Conservation (phyloP, 2,329 filamentous ascomycete genomes). For the Neofusicoccum sp. region DNA sequence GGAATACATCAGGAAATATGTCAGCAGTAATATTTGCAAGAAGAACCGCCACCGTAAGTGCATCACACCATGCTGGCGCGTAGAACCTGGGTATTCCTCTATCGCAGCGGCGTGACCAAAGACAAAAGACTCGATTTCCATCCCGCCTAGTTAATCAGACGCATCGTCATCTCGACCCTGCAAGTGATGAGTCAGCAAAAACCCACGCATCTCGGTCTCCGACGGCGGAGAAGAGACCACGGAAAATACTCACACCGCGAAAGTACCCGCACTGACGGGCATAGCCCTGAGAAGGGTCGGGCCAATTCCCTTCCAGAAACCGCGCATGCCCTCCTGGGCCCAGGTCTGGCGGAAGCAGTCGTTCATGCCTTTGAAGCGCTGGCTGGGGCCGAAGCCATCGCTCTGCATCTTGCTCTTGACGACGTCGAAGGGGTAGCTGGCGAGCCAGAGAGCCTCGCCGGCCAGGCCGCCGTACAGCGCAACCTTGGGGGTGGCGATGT, state of each 20-base stretch:
- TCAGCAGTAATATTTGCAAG: background rate
- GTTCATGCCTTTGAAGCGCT: conserved; percentile 77
- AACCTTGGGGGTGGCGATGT: conserved; percentile 80
- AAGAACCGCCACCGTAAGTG: background rate
- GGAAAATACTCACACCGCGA: conserved; percentile 63
- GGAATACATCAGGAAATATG: too few species aligned
- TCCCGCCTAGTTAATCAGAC: conserved; percentile 34
- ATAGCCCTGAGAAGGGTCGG: conserved; percentile 91
- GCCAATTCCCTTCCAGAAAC: conserved; percentile 93
- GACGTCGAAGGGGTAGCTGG: conserved; percentile 93
- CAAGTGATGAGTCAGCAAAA: conserved; percentile 10
- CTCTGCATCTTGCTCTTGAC: conserved; percentile 99
- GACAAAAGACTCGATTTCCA: background rate
- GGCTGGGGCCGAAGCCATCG: conserved; percentile 75
- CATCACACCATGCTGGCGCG: background rate
- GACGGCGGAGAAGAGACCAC: background rate
- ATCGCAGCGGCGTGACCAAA: background rate
- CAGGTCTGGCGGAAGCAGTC: conserved; percentile 87
- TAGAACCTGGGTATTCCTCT: conserved; percentile 9
- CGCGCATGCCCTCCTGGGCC: conserved; percentile 69
- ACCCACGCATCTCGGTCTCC: background rate
- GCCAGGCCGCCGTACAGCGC: conserved; percentile 90
- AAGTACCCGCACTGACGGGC: conserved; percentile 97
- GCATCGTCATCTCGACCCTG: conserved; percentile 35
- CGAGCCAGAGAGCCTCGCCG: conserved; percentile 89